A percentile compares a stretch with the other conserved stretches of the same genome.
Evolutionary conservation across 2,329 filamentous ascomycete species (phyloP).

Genomic region (Alternaria metachromatica): DNA sequence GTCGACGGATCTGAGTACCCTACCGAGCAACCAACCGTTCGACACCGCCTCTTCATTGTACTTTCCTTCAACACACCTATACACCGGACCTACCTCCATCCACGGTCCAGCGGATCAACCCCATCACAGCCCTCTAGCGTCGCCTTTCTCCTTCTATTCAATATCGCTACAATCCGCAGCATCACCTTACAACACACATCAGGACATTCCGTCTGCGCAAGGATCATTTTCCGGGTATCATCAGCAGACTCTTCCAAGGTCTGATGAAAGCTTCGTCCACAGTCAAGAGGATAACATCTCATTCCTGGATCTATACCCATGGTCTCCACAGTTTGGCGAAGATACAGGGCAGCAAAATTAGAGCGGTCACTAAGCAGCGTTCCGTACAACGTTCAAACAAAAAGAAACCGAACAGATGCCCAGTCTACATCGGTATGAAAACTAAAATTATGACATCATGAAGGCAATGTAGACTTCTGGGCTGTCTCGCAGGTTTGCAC

Average conservation of each 20-base stretch:
- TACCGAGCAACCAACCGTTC: conserved; percentile 1
- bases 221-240: not conserved
- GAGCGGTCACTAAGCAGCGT: not conserved
- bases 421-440: not conserved
- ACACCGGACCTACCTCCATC: not conserved
- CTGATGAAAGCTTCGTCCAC: not conserved
- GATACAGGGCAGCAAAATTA: not conserved
- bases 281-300: not conserved
- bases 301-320: not conserved
- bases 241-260: not conserved
- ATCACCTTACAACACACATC: not conserved
- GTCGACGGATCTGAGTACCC: conserved; percentile 3
- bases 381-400: rapidly evolving
- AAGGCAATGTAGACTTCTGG: not conserved
- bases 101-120: not conserved
- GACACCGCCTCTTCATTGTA: conserved; percentile 3
- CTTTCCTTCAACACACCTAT: not conserved
- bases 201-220: not conserved
- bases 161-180: not conserved
- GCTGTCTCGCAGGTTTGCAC: not conserved
- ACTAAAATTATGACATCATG: rapidly evolving
- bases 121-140: not conserved
- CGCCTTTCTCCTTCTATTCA: not conserved
- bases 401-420: not conserved
- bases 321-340: not conserved